A percentile compares a stretch with the other conserved stretches of the same genome.
These are phyloP conservation scores for Adansonia rubrostipa DNA, from an alignment of 441 rosid genomes.

Conservation along the genomic window DNA sequence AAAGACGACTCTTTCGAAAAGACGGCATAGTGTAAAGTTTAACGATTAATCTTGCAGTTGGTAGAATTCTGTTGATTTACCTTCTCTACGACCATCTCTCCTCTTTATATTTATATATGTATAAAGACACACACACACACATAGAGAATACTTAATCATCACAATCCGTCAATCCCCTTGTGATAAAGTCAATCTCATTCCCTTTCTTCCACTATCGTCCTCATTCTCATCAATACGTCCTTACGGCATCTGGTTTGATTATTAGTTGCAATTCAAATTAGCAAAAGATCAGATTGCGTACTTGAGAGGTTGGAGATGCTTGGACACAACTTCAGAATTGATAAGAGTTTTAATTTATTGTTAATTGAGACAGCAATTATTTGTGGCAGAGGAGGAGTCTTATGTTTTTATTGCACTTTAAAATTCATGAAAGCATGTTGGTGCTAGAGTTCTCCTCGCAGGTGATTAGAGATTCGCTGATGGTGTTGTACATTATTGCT, in stretches of 20 bases:
- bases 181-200: background rate
- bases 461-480: background rate
- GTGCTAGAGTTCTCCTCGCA: background rate
- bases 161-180: slow-evolving; percentile 5
- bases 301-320: slow-evolving; percentile 11
- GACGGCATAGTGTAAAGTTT: background rate
- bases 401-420: background rate
- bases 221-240: background rate
- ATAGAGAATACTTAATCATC: background rate
- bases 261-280: slow-evolving; percentile 4
- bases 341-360: background rate
- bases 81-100: background rate
- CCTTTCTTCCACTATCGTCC: background rate
- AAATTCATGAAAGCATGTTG: slow-evolving; percentile 9
- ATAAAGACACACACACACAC: too few relatives aligned
- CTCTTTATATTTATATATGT: background rate
- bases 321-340: slow-evolving; percentile 6
- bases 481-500: background rate
- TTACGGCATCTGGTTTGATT: background rate
- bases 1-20: background rate
- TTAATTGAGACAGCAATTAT: background rate
- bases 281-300: slow-evolving; percentile 1
- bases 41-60: background rate
- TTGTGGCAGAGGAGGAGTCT: background rate
- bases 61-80: background rate